Conservation (phyloP, 805 yeast genomes). For the Kazachstania kunashirensis region DNA sequence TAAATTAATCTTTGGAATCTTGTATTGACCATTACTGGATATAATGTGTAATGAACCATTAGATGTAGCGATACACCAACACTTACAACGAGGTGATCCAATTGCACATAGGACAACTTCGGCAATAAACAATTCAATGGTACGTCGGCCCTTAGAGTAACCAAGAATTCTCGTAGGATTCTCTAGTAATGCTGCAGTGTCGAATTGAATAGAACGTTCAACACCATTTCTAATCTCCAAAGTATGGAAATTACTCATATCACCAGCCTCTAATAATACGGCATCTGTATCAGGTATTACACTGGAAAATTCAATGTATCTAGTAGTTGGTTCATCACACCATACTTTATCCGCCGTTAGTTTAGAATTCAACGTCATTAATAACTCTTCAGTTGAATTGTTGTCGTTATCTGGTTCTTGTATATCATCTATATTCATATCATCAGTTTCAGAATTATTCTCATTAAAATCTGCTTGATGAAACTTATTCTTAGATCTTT, state of each 20-base stretch:
- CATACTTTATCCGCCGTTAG: slow-evolving; percentile 21
- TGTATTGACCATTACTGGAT: slow-evolving; percentile 28
- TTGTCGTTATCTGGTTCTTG: slow-evolving; percentile 2
- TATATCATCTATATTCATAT: background rate
- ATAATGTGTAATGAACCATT: slow-evolving; percentile 31
- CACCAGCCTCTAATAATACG: slow-evolving; percentile 26
- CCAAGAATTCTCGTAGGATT: slow-evolving; percentile 34
- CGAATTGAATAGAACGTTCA: slow-evolving; percentile 30
- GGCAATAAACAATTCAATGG: slow-evolving; percentile 36
- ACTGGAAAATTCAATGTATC: slow-evolving; percentile 23
- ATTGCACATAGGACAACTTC: slow-evolving; percentile 31
- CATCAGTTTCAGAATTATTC: slow-evolving; percentile 4
- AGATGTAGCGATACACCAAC: slow-evolving; percentile 38
- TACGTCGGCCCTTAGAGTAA: slow-evolving; percentile 27
- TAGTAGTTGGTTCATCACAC: slow-evolving; percentile 23
- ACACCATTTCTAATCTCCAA: slow-evolving; percentile 30
- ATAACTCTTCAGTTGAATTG: slow-evolving; percentile 19
- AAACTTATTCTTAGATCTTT: slow-evolving; percentile 28
- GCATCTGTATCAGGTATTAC: slow-evolving; percentile 25
- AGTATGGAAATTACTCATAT: slow-evolving; percentile 22
- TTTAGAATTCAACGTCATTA: slow-evolving; percentile 25
- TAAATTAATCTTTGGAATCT: slow-evolving; percentile 35
- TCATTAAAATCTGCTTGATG: slow-evolving; percentile 8
- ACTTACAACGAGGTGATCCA: slow-evolving; percentile 39
- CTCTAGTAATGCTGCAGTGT: slow-evolving; percentile 27